These are phyloP conservation scores for Solanum piurae DNA, from an alignment of 257 asterid species.

Conservation along the genomic window DNA sequence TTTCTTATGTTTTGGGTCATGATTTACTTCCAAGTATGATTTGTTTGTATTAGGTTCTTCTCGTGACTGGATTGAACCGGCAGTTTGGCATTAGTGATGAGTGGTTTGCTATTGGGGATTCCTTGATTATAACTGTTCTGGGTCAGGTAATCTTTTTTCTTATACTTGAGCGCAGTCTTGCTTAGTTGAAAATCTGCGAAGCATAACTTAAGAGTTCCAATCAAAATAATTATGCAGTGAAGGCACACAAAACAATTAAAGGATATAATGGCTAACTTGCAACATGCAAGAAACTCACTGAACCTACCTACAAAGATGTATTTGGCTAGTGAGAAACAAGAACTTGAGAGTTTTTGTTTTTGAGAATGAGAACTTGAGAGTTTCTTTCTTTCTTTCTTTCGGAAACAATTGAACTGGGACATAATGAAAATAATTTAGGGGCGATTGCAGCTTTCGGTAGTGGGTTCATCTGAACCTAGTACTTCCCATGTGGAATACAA, in stretches of 20 bases:
- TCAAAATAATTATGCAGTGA: background rate
- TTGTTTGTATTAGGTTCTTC: constrained; percentile 43
- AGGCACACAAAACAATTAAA: background rate
- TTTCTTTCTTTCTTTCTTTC: background rate
- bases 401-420: background rate
- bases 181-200: background rate
- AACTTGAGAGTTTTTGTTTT: background rate
- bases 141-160: constrained; percentile 48
- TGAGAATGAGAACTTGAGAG: background rate
- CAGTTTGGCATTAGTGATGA: constrained; percentile 75
- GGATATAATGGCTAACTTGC: background rate
- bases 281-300: background rate
- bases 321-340: background rate
- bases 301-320: background rate
- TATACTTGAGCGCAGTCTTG: background rate
- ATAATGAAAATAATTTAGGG: background rate
- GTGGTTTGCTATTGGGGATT: constrained; percentile 97
- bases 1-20: background rate
- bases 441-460: background rate
- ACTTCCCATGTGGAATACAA: background rate
- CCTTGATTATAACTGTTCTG: constrained; percentile 84
- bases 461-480: background rate
- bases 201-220: background rate
- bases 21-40: background rate
- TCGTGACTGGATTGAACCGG: constrained; percentile 81